phyloP scores from a whole-genome alignment of 2,329 filamentous ascomycete species.

The Xylaria sp. region DNA sequence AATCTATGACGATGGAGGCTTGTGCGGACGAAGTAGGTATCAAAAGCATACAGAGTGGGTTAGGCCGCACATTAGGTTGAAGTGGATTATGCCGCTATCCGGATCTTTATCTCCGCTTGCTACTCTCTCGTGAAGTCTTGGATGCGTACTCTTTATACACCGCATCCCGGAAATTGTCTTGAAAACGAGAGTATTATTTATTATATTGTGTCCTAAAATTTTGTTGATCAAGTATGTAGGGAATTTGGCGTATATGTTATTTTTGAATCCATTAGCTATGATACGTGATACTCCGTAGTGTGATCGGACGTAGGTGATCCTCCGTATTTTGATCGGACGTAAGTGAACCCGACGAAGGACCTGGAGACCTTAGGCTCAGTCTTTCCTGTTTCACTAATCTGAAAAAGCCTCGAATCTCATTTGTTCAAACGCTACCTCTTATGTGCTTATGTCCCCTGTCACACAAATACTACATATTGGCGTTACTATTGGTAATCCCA shows the following conservation, averaged over 20 bases:
- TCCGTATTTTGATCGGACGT: background rate
- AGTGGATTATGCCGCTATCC: background rate
- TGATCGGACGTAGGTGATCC: background rate
- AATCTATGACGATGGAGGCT: slow-evolving; percentile 6
- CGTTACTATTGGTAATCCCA: background rate
- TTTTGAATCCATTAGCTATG: background rate
- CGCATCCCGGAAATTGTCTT: background rate
- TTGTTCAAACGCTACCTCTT: background rate
- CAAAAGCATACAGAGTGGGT: too few species aligned
- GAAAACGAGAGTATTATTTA: background rate
- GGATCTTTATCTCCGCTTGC: background rate
- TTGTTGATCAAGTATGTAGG: background rate
- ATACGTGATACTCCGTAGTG: background rate
- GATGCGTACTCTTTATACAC: background rate
- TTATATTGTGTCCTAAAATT: background rate
- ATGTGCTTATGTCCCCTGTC: background rate
- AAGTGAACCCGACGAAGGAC: too few species aligned
- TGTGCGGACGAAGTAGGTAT: background rate
- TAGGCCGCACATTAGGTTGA: background rate
- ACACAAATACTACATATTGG: background rate
- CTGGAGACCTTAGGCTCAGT: too few species aligned
- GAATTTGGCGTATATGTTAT: background rate
- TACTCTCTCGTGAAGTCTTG: background rate
- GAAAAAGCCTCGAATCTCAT: background rate
- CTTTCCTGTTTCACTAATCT: background rate